phyloP scores from a whole-genome alignment of 176 grass and related monocot species.

The Carex myosuroides region DNA sequence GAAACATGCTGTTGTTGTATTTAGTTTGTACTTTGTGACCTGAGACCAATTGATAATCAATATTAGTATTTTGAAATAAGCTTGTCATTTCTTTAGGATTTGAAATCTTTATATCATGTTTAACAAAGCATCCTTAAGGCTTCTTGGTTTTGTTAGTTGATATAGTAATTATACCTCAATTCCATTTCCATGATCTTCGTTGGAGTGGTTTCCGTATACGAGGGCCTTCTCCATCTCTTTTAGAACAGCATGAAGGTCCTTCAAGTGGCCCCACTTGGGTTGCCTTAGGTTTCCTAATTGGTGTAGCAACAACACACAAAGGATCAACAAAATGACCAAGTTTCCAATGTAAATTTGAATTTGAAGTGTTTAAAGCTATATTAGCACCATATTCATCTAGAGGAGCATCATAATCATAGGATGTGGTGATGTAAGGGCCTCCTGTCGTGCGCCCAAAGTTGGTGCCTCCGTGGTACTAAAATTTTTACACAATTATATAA shows the following conservation, averaged over 20 bases:
- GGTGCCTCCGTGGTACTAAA: slow-evolving; percentile 82
- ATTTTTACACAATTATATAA: background rate
- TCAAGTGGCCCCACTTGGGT: slow-evolving; percentile 78
- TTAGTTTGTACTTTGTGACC: slow-evolving; percentile 43
- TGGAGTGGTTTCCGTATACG: slow-evolving; percentile 32
- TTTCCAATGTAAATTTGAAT: background rate
- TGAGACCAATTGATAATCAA: background rate
- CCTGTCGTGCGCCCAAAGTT: slow-evolving; percentile 67
- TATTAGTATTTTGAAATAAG: background rate
- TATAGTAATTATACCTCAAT: slow-evolving; percentile 19
- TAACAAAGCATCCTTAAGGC: background rate
- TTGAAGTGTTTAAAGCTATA: background rate
- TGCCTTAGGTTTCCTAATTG: slow-evolving; percentile 54
- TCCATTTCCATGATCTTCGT: slow-evolving; percentile 23
- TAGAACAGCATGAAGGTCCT: slow-evolving; percentile 54
- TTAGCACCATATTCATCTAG: slow-evolving; percentile 73
- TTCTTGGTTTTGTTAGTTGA: background rate
- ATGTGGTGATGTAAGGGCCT: slow-evolving; percentile 78
- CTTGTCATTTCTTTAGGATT: background rate
- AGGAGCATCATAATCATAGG: slow-evolving; percentile 87
- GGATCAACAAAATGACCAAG: background rate
- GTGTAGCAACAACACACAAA: background rate
- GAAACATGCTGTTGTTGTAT: slow-evolving; percentile 47
- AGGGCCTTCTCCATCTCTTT: slow-evolving; percentile 53
- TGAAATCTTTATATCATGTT: background rate